Evolutionary conservation across 306 rosid genomes (phyloP), one percentile per base, ranked within the genome.

Genomic region (Luffa acutangula): DNA sequence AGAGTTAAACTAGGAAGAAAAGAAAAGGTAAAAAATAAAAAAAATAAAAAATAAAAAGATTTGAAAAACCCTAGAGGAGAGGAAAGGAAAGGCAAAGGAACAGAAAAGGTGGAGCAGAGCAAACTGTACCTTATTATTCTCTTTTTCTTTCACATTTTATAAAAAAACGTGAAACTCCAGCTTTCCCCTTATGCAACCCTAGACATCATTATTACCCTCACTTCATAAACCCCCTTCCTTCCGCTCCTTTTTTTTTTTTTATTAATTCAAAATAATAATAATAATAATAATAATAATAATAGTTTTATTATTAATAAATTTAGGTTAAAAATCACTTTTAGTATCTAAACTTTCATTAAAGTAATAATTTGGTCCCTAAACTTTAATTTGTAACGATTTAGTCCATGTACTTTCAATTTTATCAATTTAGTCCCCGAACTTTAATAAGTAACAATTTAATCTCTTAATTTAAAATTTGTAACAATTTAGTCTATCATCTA

Each of bases 51-150:
- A 37, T 0, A 14, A 36, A 15, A 54, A 14, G 20, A 56, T 56
- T 56, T 56, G 60, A 56, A 56, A 56, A 56, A 56, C 60, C 60
- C 60, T 56, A 56, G 31, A 56, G 59, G 17, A 54, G 25, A 54
- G 33, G 11, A 13, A 34, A 37, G 21, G 20, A 13, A 34, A 37
- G 21, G 20, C 12, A 34, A 37, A 65, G 72, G 46, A 65, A 65
- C 72, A 65, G 72, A 65, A 65, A 65, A 65, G 72, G 72, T 65
- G 48, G 72, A 65, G 48, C 72, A 65, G 72, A 65, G 72, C 4
- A 65, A 65, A 65, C 2, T 41, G 74, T 66, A 66, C 74, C 51
- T 66, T 41, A 66, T 66, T 66, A 66, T 66, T 66, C 74, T 66
- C 74, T 66, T 66, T 66, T 66, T 66, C 51, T 66, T 66, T 41